phyloP scores from a whole-genome alignment of 306 rosid species.

The Acacia crassicarpa region DNA sequence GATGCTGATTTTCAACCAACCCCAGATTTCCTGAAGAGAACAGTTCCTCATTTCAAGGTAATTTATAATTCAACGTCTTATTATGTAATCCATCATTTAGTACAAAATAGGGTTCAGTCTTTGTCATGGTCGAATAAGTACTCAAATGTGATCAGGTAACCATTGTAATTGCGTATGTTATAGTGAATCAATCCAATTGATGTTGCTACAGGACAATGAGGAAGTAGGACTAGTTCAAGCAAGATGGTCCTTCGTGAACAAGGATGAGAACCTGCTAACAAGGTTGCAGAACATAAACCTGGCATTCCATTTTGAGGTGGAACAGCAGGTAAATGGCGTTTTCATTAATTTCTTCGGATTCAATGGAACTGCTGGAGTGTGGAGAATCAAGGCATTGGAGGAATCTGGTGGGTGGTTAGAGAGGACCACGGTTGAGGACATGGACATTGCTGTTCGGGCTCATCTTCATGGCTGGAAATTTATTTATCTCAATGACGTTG shows the following conservation, averaged over 20 bases:
- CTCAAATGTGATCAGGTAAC: background rate
- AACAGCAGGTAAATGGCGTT: slow-evolving; percentile 84
- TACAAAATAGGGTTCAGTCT: background rate
- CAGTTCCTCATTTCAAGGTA: slow-evolving; percentile 91
- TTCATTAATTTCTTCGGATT: slow-evolving; percentile 87
- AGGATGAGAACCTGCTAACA: slow-evolving; percentile 81
- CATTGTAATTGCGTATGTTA: slow-evolving; percentile 6
- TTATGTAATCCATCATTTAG: background rate
- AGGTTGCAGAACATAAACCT: slow-evolving; percentile 86
- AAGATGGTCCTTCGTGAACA: slow-evolving; percentile 97
- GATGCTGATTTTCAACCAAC: slow-evolving; percentile 93
- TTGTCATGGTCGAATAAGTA: background rate
- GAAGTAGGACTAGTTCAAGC: slow-evolving; percentile 88
- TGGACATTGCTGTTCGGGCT: slow-evolving; percentile 94
- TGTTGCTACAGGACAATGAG: slow-evolving; percentile 56
- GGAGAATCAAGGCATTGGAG: slow-evolving; percentile 88
- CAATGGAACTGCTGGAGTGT: slow-evolving; percentile 97
- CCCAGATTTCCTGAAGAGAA: slow-evolving; percentile 77
- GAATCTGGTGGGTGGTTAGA: slow-evolving; percentile 95
- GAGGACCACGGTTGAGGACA: slow-evolving; percentile 95
- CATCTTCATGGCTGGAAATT: slow-evolving; percentile 98
- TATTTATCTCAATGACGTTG: slow-evolving; percentile 89
- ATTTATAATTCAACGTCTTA: background rate
- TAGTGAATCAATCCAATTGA: background rate
- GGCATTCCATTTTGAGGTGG: slow-evolving; percentile 92